A percentile compares a stretch with the other conserved stretches of the same genome.
These are phyloP conservation scores for Epichloe aotearoae DNA, from an alignment of 2,329 filamentous ascomycete genomes.

Conservation along the genomic window DNA sequence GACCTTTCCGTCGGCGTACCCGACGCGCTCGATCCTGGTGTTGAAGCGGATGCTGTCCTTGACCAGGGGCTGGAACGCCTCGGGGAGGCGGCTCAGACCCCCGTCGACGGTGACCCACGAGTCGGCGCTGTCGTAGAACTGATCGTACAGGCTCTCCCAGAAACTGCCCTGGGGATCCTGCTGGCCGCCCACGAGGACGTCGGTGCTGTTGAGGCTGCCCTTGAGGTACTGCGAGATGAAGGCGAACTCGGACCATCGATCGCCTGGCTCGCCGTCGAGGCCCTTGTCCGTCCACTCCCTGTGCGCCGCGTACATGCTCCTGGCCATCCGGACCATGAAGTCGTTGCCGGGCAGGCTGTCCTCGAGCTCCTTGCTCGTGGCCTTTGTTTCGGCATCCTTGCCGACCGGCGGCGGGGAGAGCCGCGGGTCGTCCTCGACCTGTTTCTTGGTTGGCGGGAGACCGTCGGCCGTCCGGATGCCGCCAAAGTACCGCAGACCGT, in stretches of 20 bases:
- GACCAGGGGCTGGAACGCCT: conserved; percentile 49
- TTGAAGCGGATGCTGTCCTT: conserved; percentile 41
- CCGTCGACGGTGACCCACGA: conserved; percentile 12
- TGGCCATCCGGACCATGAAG: conserved; percentile 24
- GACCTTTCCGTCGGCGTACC: conserved; percentile 40
- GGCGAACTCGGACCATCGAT: conserved; percentile 51
- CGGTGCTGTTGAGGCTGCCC: conserved; percentile 38
- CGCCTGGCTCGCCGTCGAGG: conserved; percentile 33
- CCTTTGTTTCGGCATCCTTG: conserved; percentile 18
- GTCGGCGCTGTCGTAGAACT: conserved; percentile 9
- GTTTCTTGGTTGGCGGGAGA: conserved; percentile 35
- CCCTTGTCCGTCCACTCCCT: conserved; percentile 23
- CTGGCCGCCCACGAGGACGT: conserved; percentile 18
- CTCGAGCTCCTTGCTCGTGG: conserved; percentile 23
- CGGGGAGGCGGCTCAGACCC: conserved; percentile 21
- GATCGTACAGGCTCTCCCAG: conserved; percentile 28
- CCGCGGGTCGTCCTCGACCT: conserved; percentile 32
- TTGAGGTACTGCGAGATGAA: conserved; percentile 48
- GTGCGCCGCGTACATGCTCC: conserved; percentile 32
- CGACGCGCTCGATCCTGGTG: conserved; percentile 42
- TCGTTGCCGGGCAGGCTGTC: conserved; percentile 21
- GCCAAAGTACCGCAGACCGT: conserved; percentile 37
- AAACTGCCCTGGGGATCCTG: conserved; percentile 26
- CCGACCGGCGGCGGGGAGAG: conserved; percentile 14
- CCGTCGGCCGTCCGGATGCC: conserved; percentile 36